Conservation (phyloP, 2,329 filamentous ascomycete genomes). For the Fusarium humuli region DNA sequence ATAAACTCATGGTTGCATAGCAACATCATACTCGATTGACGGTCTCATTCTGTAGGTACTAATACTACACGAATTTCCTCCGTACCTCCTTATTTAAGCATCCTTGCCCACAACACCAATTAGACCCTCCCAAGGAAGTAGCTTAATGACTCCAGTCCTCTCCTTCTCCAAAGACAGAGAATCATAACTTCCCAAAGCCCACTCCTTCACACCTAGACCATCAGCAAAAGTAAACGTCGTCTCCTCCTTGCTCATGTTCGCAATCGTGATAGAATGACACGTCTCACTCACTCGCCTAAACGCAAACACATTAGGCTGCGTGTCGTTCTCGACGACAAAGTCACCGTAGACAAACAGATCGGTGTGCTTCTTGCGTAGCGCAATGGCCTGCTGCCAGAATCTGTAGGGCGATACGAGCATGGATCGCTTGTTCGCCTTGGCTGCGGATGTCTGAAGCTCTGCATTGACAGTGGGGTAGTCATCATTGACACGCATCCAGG, state of each 20-base stretch:
- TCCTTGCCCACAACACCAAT: background rate
- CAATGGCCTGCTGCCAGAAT: slow-evolving; percentile 49
- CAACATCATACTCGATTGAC: background rate
- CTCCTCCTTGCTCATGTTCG: slow-evolving; percentile 47
- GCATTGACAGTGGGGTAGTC: slow-evolving; percentile 63
- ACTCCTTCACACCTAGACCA: background rate
- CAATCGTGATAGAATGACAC: slow-evolving; percentile 43
- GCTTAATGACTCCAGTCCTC: background rate
- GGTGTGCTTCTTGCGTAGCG: slow-evolving; percentile 45
- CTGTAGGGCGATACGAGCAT: slow-evolving; percentile 47
- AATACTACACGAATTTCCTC: background rate
- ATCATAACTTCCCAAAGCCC: background rate
- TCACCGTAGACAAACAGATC: slow-evolving; percentile 52
- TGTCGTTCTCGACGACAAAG: slow-evolving; percentile 43
- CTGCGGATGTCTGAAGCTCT: slow-evolving; percentile 61
- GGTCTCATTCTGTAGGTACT: too few relatives aligned
- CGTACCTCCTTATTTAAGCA: rapidly evolving
- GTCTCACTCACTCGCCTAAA: slow-evolving; percentile 46
- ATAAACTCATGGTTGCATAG: background rate
- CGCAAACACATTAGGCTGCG: slow-evolving; percentile 42
- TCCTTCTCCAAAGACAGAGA: background rate
- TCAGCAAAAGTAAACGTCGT: background rate
- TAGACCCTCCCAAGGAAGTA: slow-evolving; percentile 2
- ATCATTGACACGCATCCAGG: slow-evolving; percentile 53
- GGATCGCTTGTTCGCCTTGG: slow-evolving; percentile 13